Conservation (phyloP, 768 basidiomycete species). For the Mycena albidolilacea region DNA sequence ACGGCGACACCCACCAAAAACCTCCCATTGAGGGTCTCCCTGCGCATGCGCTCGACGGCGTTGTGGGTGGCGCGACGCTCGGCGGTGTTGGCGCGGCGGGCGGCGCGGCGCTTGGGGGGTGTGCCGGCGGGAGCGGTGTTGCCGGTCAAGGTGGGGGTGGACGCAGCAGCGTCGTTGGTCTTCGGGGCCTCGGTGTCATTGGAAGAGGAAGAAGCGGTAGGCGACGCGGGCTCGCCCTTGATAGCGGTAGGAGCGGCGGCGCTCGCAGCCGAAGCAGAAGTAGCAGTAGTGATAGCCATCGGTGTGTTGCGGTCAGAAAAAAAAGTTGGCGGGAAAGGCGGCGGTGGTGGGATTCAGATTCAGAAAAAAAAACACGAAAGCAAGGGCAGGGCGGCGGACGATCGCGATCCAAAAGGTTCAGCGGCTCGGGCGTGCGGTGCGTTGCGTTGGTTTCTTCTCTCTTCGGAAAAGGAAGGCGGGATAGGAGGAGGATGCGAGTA, state of each 20-base stretch:
- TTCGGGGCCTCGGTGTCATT: neutral
- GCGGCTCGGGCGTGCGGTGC: neutral
- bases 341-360: too few relatives aligned
- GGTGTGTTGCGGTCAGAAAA: neutral
- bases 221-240: neutral
- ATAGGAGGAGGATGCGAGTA: neutral
- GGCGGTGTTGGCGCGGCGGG: conserved; percentile 93
- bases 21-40: conserved; percentile 93
- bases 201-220: neutral
- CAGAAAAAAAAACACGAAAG: too few relatives aligned
- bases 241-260: too few relatives aligned
- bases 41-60: conserved; percentile 93
- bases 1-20: conserved; percentile 76
- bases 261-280: neutral
- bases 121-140: neutral
- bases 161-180: neutral
- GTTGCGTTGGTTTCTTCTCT: neutral
- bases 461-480: neutral
- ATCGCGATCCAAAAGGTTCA: neutral
- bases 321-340: neutral
- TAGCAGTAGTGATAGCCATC: neutral
- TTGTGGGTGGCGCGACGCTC: conserved; percentile 98
- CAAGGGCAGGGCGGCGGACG: neutral
- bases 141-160: neutral
- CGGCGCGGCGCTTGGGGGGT: conserved; percentile 48